Conservation (phyloP, 371 early-diverging fungal species). For the Mucor velutinosus region DNA sequence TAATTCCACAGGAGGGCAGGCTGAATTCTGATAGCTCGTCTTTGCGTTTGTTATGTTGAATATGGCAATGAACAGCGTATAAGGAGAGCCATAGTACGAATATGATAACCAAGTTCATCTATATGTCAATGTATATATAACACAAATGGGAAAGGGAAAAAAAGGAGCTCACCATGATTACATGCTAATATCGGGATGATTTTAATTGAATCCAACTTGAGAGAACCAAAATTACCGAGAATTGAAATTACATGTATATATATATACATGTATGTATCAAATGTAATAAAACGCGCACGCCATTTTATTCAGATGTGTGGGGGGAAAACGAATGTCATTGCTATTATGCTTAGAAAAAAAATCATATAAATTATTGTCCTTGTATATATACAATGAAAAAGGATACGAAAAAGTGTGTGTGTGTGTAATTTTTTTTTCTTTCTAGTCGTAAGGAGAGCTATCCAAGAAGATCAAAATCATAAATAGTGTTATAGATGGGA, state of each 20-base stretch:
- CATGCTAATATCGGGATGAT: constrained; percentile 4
- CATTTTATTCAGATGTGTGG: neutral
- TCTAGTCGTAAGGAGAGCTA: neutral
- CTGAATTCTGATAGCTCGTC: neutral
- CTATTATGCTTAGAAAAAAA: neutral
- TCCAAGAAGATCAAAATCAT: too few species aligned
- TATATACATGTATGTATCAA: neutral
- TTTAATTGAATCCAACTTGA: constrained; percentile 1
- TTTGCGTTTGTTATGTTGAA: neutral
- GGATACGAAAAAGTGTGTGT: neutral
- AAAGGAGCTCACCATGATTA: neutral
- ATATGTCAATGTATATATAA: neutral
- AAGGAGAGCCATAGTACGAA: neutral
- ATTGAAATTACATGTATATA: neutral
- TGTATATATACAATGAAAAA: neutral
- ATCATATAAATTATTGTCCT: neutral
- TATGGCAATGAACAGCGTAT: neutral
- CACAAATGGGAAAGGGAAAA: neutral
- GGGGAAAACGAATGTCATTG: neutral
- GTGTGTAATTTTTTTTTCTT: neutral
- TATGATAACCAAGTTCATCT: neutral
- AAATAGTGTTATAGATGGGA: neutral
- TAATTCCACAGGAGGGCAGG: neutral
- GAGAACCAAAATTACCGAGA: constrained; percentile 12
- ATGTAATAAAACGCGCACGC: constrained; percentile 3